Evolutionary conservation across 257 asterid species (phyloP).

Genomic region (Solanum ossicruentum): DNA sequence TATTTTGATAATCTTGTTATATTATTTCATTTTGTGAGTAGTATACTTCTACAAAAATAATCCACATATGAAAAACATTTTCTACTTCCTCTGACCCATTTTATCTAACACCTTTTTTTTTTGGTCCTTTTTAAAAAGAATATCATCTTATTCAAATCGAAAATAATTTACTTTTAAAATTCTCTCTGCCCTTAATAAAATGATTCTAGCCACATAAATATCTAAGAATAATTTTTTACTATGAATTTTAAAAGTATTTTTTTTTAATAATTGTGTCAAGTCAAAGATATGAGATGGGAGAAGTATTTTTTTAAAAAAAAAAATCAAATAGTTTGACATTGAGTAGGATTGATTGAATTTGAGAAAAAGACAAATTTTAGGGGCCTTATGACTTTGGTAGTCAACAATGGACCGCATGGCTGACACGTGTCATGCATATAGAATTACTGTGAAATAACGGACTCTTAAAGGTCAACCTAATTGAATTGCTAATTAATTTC

Average conservation of each 20-base stretch:
- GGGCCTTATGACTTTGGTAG: background rate
- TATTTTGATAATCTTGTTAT: background rate
- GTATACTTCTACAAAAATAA: background rate
- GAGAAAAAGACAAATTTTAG: background rate
- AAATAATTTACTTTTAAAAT: too few relatives aligned
- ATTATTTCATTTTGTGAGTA: background rate
- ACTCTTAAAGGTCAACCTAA: background rate
- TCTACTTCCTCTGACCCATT: too few relatives aligned
- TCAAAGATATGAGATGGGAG: too few relatives aligned
- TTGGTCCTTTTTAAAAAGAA: too few relatives aligned
- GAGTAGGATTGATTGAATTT: background rate
- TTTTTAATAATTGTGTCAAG: rapidly evolving
- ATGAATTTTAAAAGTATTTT: too few relatives aligned
- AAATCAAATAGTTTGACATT: background rate
- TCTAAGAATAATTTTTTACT: rapidly evolving
- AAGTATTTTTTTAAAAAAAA: too few relatives aligned
- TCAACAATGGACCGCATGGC: background rate
- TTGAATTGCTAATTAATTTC: background rate
- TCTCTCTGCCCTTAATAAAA: too few relatives aligned
- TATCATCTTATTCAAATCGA: too few relatives aligned
- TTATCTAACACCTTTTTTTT: too few relatives aligned
- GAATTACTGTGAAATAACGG: background rate
- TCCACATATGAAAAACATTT: background rate
- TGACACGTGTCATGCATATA: background rate
- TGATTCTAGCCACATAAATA: too few relatives aligned